Conservation (phyloP, 2,329 filamentous ascomycete species). For the Cytospora leucostoma region DNA sequence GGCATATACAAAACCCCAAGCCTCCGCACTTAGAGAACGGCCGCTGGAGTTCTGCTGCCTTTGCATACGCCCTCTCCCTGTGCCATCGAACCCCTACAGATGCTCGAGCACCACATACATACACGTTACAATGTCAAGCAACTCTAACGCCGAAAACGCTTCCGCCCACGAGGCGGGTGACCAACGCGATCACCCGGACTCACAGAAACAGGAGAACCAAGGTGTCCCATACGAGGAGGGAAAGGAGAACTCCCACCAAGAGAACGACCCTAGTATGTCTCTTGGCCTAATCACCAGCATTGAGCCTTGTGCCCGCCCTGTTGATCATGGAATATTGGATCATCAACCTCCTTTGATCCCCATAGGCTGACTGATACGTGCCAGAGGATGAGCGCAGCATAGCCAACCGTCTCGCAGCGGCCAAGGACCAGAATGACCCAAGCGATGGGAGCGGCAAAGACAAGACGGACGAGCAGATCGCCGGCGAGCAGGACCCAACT, state of each 20-base stretch:
- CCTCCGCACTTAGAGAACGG: background rate
- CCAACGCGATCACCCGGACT: conserved; percentile 65
- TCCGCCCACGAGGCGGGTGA: conserved; percentile 75
- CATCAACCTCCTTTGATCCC: background rate
- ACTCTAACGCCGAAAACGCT: conserved; percentile 67
- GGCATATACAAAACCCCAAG: too few species aligned
- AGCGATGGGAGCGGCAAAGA: conserved; percentile 30
- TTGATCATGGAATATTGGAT: too few species aligned
- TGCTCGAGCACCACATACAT: background rate
- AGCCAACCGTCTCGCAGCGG: conserved; percentile 68
- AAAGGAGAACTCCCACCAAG: conserved; percentile 66
- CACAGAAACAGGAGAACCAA: conserved; percentile 45
- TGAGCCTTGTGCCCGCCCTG: too few species aligned
- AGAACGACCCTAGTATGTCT: conserved; percentile 70
- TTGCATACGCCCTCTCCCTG: background rate
- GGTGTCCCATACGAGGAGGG: conserved; percentile 71
- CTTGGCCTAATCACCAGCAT: background rate
- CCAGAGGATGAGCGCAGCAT: conserved; percentile 71
- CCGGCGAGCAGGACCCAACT: conserved; percentile 30
- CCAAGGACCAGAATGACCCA: conserved; percentile 27
- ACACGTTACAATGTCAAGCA: conserved; percentile 37
- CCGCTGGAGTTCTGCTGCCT: background rate
- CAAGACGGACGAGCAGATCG: conserved; percentile 35
- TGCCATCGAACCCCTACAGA: background rate
- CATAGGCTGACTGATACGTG: background rate